Percentiles rank a stretch among this genome's conserved stretches.
Evolutionary conservation across 129 eudicot species (phyloP).

Genomic region (Ambrosia trifida): DNA sequence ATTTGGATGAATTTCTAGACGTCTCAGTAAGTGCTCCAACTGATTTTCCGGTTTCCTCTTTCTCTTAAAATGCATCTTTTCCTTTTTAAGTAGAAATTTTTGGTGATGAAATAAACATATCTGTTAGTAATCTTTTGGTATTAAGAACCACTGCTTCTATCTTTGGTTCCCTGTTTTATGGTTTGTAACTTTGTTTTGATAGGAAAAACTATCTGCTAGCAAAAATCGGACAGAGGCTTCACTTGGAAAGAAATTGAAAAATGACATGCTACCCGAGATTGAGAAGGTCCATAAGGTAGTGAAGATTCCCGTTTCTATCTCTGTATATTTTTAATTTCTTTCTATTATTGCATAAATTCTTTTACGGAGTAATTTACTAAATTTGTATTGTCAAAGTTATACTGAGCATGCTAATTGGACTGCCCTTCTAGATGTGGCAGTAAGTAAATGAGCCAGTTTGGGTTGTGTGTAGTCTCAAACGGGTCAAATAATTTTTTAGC

Average conservation of each 20-base stretch:
- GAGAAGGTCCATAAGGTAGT: conserved; percentile 90
- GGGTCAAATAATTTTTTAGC: not conserved
- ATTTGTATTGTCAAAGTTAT: not conserved
- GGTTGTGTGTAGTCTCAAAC: not conserved
- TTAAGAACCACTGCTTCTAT: conserved; percentile 3
- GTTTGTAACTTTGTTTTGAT: conserved; percentile 16
- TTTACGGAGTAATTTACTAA: not conserved
- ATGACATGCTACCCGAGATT: conserved; percentile 85
- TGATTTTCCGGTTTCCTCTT: not conserved
- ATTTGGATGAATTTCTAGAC: conserved; percentile 78
- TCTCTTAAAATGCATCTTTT: conserved; percentile 10
- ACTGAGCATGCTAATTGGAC: not conserved
- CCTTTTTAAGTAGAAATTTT: not conserved
- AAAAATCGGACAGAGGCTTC: conserved; percentile 83
- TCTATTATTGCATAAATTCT: not conserved
- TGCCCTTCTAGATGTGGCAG: not conserved
- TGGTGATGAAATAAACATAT: not conserved
- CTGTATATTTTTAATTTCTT: not conserved
- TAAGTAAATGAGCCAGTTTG: not conserved
- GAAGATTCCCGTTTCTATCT: not conserved
- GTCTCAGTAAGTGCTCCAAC: conserved; percentile 72
- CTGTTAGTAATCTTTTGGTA: not conserved
- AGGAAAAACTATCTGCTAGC: conserved; percentile 88
- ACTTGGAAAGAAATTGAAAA: conserved; percentile 77
- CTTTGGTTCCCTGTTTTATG: conserved; percentile 17